A percentile compares a stretch with the other conserved stretches of the same genome.
Evolutionary conservation across 768 basidiomycete genomes (phyloP).

Genomic region (Tulasnella sp.): DNA sequence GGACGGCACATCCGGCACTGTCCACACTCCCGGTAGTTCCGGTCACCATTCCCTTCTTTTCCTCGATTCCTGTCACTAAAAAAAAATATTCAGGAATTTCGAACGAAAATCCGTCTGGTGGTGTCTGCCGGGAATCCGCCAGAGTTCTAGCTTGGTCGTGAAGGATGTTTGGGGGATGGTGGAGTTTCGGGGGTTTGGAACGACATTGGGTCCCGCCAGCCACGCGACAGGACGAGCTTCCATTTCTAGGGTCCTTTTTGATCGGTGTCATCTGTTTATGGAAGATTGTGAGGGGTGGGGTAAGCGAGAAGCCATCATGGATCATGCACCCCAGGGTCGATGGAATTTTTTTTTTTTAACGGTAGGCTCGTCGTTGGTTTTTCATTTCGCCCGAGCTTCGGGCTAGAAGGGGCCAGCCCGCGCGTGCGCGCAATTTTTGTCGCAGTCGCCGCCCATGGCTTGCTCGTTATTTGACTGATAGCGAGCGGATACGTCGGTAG

Average conservation of each 20-base stretch:
- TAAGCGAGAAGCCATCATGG: neutral
- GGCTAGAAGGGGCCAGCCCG: neutral
- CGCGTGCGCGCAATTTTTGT: neutral
- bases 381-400: neutral
- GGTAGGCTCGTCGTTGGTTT: neutral
- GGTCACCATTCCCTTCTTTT: neutral
- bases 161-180: neutral
- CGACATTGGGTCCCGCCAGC: neutral
- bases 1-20: neutral
- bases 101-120: neutral
- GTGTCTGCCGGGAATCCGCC: neutral
- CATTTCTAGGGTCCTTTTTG: neutral
- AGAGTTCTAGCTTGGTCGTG: constrained; percentile 9
- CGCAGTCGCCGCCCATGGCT: neutral
- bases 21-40: neutral
- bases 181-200: neutral
- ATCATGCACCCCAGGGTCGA: neutral
- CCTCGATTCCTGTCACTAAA: neutral
- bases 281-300: neutral
- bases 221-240: neutral
- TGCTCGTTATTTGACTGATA: neutral
- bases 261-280: neutral
- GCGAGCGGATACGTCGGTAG: neutral
- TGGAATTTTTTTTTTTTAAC: neutral
- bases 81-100: neutral